Evolutionary conservation across 768 basidiomycete species (phyloP), one percentile per base, ranked within the genome.

Genomic region (Sistotremastrum niveocremeum): DNA sequence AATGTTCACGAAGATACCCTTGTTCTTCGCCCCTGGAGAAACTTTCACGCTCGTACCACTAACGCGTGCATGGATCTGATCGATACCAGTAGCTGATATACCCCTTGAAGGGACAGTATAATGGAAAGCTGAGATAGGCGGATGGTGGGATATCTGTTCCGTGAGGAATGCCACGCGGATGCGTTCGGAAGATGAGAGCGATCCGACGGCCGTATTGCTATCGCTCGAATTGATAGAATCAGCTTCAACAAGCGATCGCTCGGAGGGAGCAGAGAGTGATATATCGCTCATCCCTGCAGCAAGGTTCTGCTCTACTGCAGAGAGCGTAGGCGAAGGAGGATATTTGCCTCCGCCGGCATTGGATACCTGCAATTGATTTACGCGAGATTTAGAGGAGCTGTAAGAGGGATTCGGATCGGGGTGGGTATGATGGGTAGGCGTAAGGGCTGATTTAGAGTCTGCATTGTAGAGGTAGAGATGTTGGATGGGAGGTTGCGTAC

Each of bases 141-240:
- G 95, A 56, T 99, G 95, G 64, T 99, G 95, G 2, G 87, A 95
- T 41, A 97, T 80, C 62, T 95, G 93, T 61, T 95, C 93, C 9
- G 90, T 94, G 41, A 93, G 63, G 61, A 76, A 94, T 5, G 77
- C 74, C 39, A 93, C 76, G 34, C 88, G 82, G 10, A 78, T 61
- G 42, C 67, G 65, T 45, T 54, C 57, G 4, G 48, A 40, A 10
- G 57, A 54, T 20, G 51, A 43, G 10, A 51, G 49, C 20, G 54
- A 49, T 11, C 67, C 69, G 39, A 64, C 60, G 4, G 61, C 61
- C 1, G 20, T 20, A 20, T 20, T 20, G 20, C 20, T 20, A 20
- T 20, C 20, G 20, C 20, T 20, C 20, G 20, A 20, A 20, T 20
- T 20, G 20, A 20, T 20, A 20, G 20, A 20, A 20, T 20, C 20